phyloP scores from a whole-genome alignment of 2,329 filamentous ascomycete genomes.

The Colletotrichum aenigma region DNA sequence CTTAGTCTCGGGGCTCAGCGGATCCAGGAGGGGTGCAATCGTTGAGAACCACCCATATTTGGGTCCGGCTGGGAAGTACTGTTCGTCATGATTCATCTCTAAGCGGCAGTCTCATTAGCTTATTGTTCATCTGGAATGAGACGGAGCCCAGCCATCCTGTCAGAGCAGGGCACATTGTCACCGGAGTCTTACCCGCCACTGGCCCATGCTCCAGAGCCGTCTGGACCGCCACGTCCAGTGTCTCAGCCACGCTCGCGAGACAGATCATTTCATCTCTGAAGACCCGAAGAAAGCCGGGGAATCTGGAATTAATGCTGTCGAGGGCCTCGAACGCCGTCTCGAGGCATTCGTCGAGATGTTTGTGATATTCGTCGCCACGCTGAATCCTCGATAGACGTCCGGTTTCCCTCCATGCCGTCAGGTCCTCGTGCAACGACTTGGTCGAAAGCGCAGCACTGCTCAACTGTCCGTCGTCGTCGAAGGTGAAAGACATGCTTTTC shows the following conservation, averaged over 20 bases:
- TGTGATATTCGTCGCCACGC: not conserved
- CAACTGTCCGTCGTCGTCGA: not conserved
- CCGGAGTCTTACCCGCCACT: not conserved
- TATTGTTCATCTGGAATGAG: not conserved
- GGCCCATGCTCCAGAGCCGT: not conserved
- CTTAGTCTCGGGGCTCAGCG: not conserved
- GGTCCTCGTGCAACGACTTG: not conserved
- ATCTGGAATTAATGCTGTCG: not conserved
- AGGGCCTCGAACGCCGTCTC: not conserved
- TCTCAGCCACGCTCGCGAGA: constrained; percentile 1
- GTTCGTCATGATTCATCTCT: not conserved
- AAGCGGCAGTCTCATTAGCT: not conserved
- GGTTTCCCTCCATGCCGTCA: not conserved
- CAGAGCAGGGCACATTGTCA: not conserved
- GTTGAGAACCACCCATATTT: not conserved
- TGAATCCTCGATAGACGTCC: not conserved
- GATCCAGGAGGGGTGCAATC: not conserved
- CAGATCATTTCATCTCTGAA: not conserved
- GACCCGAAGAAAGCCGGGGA: not conserved
- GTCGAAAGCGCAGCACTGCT: not conserved
- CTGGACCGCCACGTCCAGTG: not conserved
- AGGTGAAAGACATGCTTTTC: not conserved
- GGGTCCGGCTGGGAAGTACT: not conserved
- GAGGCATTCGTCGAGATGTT: not conserved
- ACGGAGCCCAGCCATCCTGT: not conserved